Base-by-base conservation (phyloP, 2,329 filamentous ascomycete genomes). In the Botrytis elliptica region DNA sequence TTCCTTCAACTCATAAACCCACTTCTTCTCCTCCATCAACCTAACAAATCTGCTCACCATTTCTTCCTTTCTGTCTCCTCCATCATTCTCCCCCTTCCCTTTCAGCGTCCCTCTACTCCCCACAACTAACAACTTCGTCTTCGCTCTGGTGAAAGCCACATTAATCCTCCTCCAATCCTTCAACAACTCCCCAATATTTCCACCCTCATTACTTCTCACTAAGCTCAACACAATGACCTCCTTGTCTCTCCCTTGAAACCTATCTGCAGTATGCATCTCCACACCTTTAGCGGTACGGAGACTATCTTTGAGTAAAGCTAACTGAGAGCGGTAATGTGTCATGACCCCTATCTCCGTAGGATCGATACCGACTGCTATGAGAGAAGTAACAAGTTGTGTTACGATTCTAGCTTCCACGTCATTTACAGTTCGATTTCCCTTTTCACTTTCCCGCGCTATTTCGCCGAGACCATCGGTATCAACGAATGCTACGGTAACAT, bases 211-310 rank as follows among this genome's bases (percentile, higher is more conserved):
- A 81, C 90, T 95, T 44, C 96, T 89, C 22, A 98, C 96, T 44
- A 97, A 91, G 72, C 90, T 93, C 14, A 99, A 87, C 22, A 99
- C 89, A 0, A 98, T 89, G 4, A 97, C 91, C 80, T 97, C 94
- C 81, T 99, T 99, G 83, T 99, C 96, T 16, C 96, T 89, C 10
- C 96, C 96, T 82, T 99, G 96, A 82, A 97, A 99, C 63, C 95
- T 94, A 83, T 99, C 96, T 4, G 96, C 95, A 0, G 96, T 98
- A 83, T 99, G 94, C 88, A 98, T 94, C 83, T 99, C 96, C 1
- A 99, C 90, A 3, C 88, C 88, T 0, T 85, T 83, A 0, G 86
- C 84, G 77, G 86, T 83, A 7, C 89, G 88, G 49, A 97, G 88
- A 18, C 86, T 87, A 75, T 95, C 89, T 76, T 93, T 93, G 1